Evolutionary conservation across 106 monocot genomes (phyloP).

Genomic region (Allium sativum): DNA sequence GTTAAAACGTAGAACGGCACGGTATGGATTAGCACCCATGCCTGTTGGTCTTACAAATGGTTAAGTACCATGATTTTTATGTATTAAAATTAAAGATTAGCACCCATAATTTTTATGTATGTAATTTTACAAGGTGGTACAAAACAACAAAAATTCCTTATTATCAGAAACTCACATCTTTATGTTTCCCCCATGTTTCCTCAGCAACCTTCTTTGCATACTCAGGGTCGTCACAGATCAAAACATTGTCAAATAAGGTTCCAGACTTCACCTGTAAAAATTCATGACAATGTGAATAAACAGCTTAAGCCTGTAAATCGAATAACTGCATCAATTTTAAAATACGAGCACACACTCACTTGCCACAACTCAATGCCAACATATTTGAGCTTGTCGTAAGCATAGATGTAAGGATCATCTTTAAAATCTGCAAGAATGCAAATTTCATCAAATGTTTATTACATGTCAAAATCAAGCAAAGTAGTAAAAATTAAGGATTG

Average conservation of each 20-base stretch:
- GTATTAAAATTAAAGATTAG: too few species aligned
- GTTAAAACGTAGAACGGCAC: too few species aligned
- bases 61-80: conserved; percentile 4
- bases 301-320: not conserved
- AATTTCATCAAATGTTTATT: conserved; percentile 2
- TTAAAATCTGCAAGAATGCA: conserved; percentile 48
- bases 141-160: conserved; percentile 10
- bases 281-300: conserved; percentile 6
- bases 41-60: too few species aligned
- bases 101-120: not conserved
- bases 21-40: too few species aligned
- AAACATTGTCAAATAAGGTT: conserved; percentile 69
- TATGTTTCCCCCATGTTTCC: conserved; percentile 57
- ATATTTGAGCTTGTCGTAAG: conserved; percentile 51
- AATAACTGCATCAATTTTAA: not conserved
- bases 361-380: conserved; percentile 60
- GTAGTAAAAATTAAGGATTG: too few species aligned
- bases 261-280: conserved; percentile 59
- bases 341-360: conserved; percentile 12
- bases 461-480: too few species aligned
- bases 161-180: conserved; percentile 22
- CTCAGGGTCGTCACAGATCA: conserved; percentile 74
- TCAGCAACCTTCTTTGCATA: conserved; percentile 79
- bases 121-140: not conserved
- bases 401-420: conserved; percentile 54